Conservation (phyloP, 2,329 filamentous ascomycete species). For the Penicillium sp. region DNA sequence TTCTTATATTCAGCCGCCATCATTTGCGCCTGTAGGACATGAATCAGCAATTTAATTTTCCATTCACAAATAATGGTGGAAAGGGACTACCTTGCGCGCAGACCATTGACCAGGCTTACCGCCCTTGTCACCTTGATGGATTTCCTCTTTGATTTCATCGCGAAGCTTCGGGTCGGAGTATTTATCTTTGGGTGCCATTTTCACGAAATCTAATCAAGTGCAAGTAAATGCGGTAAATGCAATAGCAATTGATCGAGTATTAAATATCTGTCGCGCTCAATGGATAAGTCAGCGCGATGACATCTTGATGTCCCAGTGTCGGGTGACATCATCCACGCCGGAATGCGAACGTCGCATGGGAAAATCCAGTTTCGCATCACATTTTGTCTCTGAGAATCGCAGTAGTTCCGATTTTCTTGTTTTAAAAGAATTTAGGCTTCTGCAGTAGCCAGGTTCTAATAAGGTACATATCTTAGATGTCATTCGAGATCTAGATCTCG, state of each 20-base stretch:
- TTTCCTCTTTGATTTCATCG: constrained; percentile 48
- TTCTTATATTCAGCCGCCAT: constrained; percentile 50
- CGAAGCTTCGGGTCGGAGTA: constrained; percentile 49
- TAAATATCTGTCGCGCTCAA: background rate
- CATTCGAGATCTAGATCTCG: too few species aligned
- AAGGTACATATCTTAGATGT: too few species aligned
- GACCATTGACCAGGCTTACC: constrained; percentile 51
- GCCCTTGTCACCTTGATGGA: constrained; percentile 47
- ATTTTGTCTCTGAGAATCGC: too few species aligned
- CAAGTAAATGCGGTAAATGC: too few species aligned
- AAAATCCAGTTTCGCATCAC: background rate
- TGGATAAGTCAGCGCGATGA: background rate
- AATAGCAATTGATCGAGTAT: too few species aligned
- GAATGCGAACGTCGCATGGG: background rate
- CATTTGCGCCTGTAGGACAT: constrained; percentile 41
- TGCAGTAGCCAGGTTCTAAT: too few species aligned
- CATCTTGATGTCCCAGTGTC: background rate
- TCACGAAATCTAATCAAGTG: background rate
- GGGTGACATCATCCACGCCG: constrained; percentile 2
- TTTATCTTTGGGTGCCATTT: constrained; percentile 49
- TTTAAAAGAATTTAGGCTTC: too few species aligned
- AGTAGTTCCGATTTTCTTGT: too few species aligned
- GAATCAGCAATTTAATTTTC: background rate
- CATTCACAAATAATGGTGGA: background rate
- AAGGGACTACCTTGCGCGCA: constrained; percentile 43